Conservation (phyloP, 2,329 filamentous ascomycete species). For the Cephalotrichum gorgonifer region DNA sequence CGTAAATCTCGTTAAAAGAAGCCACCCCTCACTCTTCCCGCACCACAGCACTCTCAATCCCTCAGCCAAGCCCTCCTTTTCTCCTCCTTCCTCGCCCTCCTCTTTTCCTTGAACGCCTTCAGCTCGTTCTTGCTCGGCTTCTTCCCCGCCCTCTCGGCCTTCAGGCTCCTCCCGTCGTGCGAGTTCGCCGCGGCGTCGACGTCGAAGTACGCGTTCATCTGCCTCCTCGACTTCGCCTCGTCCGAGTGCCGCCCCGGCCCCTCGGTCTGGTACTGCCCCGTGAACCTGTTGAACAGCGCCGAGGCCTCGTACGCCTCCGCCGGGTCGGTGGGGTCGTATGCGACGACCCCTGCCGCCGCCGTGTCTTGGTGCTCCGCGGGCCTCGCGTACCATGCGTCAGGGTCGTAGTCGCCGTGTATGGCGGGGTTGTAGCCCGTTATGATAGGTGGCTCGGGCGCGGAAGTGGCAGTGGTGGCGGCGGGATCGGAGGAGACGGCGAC, state of each 20-base stretch:
- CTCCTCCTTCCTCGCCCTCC: conserved; percentile 82
- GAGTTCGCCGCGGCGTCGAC: conserved; percentile 87
- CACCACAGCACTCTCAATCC: conserved; percentile 50
- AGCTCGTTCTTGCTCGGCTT: conserved; percentile 78
- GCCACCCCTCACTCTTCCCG: neutral
- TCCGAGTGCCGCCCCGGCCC: conserved; percentile 72
- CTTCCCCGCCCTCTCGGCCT: conserved; percentile 80
- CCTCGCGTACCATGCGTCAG: conserved; percentile 86
- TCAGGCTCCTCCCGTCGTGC: conserved; percentile 82
- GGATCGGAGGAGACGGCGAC: conserved; percentile 38
- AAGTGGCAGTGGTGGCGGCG: conserved; percentile 15
- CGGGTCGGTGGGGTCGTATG: conserved; percentile 21
- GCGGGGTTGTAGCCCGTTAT: conserved; percentile 75
- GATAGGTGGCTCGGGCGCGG: conserved; percentile 18
- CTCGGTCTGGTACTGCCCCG: conserved; percentile 66
- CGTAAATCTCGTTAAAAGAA: neutral
- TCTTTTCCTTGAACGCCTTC: conserved; percentile 85
- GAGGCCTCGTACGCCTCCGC: conserved; percentile 38
- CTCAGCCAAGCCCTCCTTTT: conserved; percentile 85
- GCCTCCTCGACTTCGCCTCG: conserved; percentile 74
- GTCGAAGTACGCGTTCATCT: conserved; percentile 93
- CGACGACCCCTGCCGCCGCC: too few relatives aligned
- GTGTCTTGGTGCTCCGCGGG: conserved; percentile 22
- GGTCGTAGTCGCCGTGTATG: conserved; percentile 94
- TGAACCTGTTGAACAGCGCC: conserved; percentile 85